These are phyloP conservation scores for Debaryomyces nepalensis DNA, from an alignment of 1,139 yeast species.

Conservation along the genomic window DNA sequence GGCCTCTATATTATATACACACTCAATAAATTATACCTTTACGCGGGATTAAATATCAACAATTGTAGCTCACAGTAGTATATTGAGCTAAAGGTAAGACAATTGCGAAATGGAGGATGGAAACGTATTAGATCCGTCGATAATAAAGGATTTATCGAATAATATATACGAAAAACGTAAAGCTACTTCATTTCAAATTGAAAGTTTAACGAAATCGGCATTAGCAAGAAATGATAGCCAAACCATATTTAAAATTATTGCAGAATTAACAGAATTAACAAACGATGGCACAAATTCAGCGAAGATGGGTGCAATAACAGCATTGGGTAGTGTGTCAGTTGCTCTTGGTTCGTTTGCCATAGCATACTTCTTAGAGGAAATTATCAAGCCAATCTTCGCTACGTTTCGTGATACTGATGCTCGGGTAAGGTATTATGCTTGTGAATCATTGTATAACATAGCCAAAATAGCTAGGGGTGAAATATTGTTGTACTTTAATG, in stretches of 20 bases:
- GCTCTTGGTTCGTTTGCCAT: constrained; percentile 55
- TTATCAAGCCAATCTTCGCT: constrained; percentile 90
- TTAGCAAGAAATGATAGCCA: constrained; percentile 69
- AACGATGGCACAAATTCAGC: constrained; percentile 48
- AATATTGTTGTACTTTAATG: constrained; percentile 86
- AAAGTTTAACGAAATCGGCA: constrained; percentile 75
- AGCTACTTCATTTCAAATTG: constrained; percentile 91
- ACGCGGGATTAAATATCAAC: constrained; percentile 7
- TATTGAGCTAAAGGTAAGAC: background rate
- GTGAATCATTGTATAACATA: constrained; percentile 93
- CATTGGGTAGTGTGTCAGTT: constrained; percentile 54
- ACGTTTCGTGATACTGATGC: constrained; percentile 98
- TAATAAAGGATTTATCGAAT: constrained; percentile 84
- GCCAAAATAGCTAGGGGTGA: constrained; percentile 98
- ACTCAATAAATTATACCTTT: background rate
- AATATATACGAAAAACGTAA: constrained; percentile 93
- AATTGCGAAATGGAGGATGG: constrained; percentile 28
- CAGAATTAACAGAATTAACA: constrained; percentile 49
- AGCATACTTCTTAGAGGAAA: constrained; percentile 74
- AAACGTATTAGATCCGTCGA: constrained; percentile 64
- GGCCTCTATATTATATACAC: constrained; percentile 3
- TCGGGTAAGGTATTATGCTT: constrained; percentile 93
- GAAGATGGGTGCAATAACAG: constrained; percentile 57
- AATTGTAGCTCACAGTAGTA: background rate
- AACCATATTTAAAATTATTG: constrained; percentile 58